Percentiles rank a stretch among this genome's conserved stretches.
These are phyloP conservation scores for Alternaria sp. DNA, from an alignment of 2,329 filamentous ascomycete species.

Conservation along the genomic window DNA sequence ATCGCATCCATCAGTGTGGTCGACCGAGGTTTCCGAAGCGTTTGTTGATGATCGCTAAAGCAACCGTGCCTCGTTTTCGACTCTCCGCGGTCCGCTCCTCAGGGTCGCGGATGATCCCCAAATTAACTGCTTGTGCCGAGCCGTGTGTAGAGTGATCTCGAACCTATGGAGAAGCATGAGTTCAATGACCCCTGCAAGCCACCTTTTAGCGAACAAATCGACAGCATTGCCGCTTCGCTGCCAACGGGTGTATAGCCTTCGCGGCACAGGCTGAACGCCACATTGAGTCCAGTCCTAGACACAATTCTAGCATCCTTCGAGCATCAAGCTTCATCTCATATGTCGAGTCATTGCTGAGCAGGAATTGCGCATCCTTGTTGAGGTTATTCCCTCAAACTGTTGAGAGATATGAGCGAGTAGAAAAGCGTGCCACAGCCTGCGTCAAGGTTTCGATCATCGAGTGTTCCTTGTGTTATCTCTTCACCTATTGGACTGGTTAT, in stretches of 20 bases:
- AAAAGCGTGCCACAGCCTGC: background rate
- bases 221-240: background rate
- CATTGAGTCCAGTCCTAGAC: background rate
- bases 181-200: background rate
- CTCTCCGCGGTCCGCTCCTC: background rate
- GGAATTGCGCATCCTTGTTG: background rate
- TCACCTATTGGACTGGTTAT: background rate
- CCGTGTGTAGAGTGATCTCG: background rate
- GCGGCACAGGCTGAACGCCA: background rate
- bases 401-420: background rate
- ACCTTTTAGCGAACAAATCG: background rate
- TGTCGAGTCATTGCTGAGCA: background rate
- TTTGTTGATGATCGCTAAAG: background rate
- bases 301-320: background rate
- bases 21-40: background rate
- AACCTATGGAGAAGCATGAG: background rate
- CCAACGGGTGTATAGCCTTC: background rate
- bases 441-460: background rate
- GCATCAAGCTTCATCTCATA: background rate
- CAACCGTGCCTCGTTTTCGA: background rate
- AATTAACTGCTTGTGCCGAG: background rate
- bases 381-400: background rate
- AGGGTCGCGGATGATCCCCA: background rate
- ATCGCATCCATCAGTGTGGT: background rate
- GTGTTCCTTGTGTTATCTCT: background rate